These are phyloP conservation scores for Entamoeba histolytica DNA, from an alignment of 208 protist species.

Conservation along the genomic window DNA sequence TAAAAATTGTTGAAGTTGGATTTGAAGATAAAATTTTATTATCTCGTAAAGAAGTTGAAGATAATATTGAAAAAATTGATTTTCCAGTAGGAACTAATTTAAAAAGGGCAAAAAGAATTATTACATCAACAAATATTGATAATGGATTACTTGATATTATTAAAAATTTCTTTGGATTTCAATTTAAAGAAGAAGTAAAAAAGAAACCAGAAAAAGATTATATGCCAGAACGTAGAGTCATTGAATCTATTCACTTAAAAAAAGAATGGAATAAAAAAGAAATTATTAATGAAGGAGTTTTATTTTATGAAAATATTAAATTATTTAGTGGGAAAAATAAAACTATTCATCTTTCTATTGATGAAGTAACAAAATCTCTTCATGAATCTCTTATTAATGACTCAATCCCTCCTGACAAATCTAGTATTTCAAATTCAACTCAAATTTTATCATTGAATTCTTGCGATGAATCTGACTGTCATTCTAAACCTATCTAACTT, in stretches of 20 bases:
- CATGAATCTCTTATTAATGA: not conserved
- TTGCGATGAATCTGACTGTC: too few species aligned
- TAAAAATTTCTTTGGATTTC: not conserved
- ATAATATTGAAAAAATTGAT: not conserved
- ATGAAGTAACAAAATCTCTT: not conserved
- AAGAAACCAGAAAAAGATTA: not conserved
- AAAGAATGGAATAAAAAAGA: not conserved
- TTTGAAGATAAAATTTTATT: not conserved
- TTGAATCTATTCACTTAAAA: not conserved
- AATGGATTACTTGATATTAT: not conserved
- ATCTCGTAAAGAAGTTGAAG: not conserved
- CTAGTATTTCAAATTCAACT: too few species aligned
- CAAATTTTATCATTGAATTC: too few species aligned
- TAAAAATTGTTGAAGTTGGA: not conserved
- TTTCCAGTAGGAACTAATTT: not conserved
- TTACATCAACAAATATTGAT: not conserved
- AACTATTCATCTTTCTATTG: not conserved
- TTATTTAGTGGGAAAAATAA: not conserved
- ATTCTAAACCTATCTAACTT: too few species aligned
- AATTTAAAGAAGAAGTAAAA: not conserved
- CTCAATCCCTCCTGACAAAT: not conserved
- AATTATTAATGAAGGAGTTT: not conserved
- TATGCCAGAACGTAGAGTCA: not conserved
- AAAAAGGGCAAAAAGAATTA: not conserved
- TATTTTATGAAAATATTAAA: not conserved